phyloP scores from a whole-genome alignment of 2,329 filamentous ascomycete genomes.

The Didymella segeticola region DNA sequence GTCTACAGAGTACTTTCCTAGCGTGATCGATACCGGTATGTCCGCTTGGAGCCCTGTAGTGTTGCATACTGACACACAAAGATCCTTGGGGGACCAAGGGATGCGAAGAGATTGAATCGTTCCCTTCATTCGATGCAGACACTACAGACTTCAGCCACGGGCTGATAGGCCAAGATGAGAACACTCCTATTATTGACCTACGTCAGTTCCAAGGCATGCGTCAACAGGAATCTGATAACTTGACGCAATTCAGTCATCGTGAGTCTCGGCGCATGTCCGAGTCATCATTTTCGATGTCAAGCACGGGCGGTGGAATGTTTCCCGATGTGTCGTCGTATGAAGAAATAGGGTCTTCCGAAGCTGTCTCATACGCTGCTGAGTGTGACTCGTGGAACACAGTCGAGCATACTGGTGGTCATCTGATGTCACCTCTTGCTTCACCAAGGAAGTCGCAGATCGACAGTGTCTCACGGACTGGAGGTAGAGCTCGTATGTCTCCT shows the following conservation, averaged over 20 bases:
- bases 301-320: constrained; percentile 59
- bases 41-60: neutral
- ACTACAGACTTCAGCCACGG: constrained; percentile 47
- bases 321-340: constrained; percentile 76
- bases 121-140: constrained; percentile 49
- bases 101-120: constrained; percentile 48
- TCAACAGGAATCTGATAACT: constrained; percentile 40
- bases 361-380: constrained; percentile 64
- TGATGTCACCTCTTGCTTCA: constrained; percentile 75
- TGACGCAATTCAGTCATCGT: constrained; percentile 50
- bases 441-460: constrained; percentile 69
- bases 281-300: constrained; percentile 77
- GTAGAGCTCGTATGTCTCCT: constrained; percentile 73
- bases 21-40: constrained; percentile 49
- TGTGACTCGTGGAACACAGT: constrained; percentile 73
- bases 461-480: constrained; percentile 57
- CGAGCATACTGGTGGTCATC: constrained; percentile 67
- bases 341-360: constrained; percentile 73
- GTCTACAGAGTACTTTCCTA: constrained; percentile 44
- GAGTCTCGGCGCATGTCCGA: constrained; percentile 71
- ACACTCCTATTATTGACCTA: constrained; percentile 51
- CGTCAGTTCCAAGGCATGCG: constrained; percentile 46
- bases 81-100: constrained; percentile 50
- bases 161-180: constrained; percentile 49
- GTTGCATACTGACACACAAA: constrained; percentile 30